Percentiles rank a stretch among this genome's conserved stretches.
phyloP scores from a whole-genome alignment of 352 stramenopile genomes.

The Pythium brachiatum region DNA sequence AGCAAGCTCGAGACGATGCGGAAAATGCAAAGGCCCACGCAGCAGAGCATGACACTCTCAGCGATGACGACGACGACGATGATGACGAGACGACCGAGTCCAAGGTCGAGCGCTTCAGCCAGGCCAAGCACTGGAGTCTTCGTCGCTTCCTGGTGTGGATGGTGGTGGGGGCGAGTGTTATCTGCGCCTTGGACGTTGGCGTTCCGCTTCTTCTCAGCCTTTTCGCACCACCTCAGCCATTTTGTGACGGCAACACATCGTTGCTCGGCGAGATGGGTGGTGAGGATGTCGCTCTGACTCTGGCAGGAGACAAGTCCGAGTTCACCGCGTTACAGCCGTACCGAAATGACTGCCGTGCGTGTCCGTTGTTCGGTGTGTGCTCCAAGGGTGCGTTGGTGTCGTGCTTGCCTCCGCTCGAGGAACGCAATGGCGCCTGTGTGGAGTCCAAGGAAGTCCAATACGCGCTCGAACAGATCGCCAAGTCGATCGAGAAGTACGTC shows the following conservation, averaged over 20 bases:
- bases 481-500: constrained; percentile 48
- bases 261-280: constrained; percentile 23
- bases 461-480: constrained; percentile 42
- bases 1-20: constrained; percentile 23
- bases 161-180: constrained; percentile 26
- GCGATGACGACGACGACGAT: constrained; percentile 34
- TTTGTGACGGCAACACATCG: constrained; percentile 45
- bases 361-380: constrained; percentile 61
- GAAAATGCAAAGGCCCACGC: constrained; percentile 20
- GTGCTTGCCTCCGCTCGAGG: constrained; percentile 46
- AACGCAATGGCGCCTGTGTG: constrained; percentile 47
- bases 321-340: constrained; percentile 52
- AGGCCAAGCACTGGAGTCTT: constrained; percentile 42
- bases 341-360: constrained; percentile 46
- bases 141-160: constrained; percentile 39
- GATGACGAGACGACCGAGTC: constrained; percentile 52
- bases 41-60: constrained; percentile 21
- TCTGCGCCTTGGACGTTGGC: constrained; percentile 43
- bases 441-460: constrained; percentile 53
- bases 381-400: constrained; percentile 43
- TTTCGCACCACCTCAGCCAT: constrained; percentile 35
- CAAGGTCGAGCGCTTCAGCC: constrained; percentile 31
- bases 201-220: constrained; percentile 39
- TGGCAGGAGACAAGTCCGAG: constrained; percentile 34
- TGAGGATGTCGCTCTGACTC: constrained; percentile 17